phyloP scores from a whole-genome alignment of 2,329 filamentous ascomycete species.

The Cordyceps cicadae region DNA sequence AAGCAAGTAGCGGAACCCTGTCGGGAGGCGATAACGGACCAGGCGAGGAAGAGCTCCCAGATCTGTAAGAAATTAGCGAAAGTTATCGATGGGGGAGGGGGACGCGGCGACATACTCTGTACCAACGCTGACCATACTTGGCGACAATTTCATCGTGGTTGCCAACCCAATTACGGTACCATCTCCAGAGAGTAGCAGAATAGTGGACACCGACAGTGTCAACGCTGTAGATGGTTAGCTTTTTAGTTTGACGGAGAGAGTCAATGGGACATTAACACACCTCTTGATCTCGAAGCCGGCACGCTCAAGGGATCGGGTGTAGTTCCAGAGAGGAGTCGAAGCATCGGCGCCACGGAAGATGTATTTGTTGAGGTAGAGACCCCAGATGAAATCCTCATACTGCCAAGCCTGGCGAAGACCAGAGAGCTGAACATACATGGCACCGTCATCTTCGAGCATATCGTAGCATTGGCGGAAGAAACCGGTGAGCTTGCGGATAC shows the following conservation, averaged over 20 bases:
- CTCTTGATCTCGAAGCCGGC: constrained; percentile 67
- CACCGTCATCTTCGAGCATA: constrained; percentile 93
- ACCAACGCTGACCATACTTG: constrained; percentile 95
- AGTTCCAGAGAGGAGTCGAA: constrained; percentile 83
- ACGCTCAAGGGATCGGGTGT: constrained; percentile 75
- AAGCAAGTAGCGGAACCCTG: constrained; percentile 80
- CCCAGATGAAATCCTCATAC: constrained; percentile 97
- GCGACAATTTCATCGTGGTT: constrained; percentile 87
- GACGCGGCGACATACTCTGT: constrained; percentile 57
- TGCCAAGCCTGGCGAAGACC: constrained; percentile 94
- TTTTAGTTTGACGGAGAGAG: neutral
- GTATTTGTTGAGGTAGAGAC: constrained; percentile 99
- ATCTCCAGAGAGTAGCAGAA: constrained; percentile 91
- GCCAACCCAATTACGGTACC: constrained; percentile 97
- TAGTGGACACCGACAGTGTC: constrained; percentile 97
- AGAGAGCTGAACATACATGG: constrained; percentile 93
- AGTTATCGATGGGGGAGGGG: neutral
- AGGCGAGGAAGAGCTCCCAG: constrained; percentile 87
- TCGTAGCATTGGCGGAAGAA: constrained; percentile 85
- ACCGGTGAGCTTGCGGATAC: constrained; percentile 73
- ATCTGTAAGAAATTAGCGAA: constrained; percentile 44
- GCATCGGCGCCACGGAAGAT: constrained; percentile 96
- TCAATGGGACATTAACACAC: constrained; percentile 13
- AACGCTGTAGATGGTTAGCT: constrained; percentile 33
- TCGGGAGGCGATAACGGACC: constrained; percentile 73